A percentile compares a stretch with the other conserved stretches of the same genome.
phyloP scores from a whole-genome alignment of 306 rosid genomes.

The Prosopis cineraria region DNA sequence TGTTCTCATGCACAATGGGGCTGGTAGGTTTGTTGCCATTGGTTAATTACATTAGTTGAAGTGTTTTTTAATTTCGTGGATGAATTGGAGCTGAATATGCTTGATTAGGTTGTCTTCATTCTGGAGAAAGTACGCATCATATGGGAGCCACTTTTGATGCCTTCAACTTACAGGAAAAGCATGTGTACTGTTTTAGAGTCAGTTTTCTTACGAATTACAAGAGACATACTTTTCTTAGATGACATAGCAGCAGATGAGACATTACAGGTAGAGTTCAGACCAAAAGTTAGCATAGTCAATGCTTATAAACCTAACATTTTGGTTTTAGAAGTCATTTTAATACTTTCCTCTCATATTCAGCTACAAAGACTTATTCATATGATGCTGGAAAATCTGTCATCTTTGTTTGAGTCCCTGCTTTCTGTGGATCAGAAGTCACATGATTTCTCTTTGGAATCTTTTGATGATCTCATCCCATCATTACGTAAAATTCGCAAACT shows the following conservation, averaged over 20 bases:
- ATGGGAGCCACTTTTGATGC: conserved; percentile 93
- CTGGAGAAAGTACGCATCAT: conserved; percentile 87
- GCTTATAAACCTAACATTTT: conserved; percentile 26
- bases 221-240: conserved; percentile 81
- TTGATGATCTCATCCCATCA: conserved; percentile 69
- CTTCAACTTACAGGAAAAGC: conserved; percentile 79
- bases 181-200: conserved; percentile 81
- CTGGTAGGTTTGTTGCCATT: conserved; percentile 6
- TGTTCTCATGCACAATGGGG: not conserved
- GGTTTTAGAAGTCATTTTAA: conserved; percentile 37
- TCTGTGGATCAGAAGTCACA: conserved; percentile 47
- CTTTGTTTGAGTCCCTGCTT: conserved; percentile 68
- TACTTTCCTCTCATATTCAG: conserved; percentile 44
- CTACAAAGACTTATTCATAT: conserved; percentile 74
- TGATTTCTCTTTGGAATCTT: conserved; percentile 49
- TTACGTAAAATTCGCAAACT: conserved; percentile 77
- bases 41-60: conserved; percentile 22
- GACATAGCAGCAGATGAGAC: conserved; percentile 98
- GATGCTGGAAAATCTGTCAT: conserved; percentile 71
- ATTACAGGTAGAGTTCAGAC: conserved; percentile 60
- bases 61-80: conserved; percentile 18
- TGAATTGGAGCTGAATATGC: conserved; percentile 33
- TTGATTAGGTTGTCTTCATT: conserved; percentile 80
- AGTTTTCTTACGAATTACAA: conserved; percentile 74
- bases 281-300: not conserved